Base-by-base conservation (phyloP, 805 yeast genomes). In the Candida insectalens region DNA sequence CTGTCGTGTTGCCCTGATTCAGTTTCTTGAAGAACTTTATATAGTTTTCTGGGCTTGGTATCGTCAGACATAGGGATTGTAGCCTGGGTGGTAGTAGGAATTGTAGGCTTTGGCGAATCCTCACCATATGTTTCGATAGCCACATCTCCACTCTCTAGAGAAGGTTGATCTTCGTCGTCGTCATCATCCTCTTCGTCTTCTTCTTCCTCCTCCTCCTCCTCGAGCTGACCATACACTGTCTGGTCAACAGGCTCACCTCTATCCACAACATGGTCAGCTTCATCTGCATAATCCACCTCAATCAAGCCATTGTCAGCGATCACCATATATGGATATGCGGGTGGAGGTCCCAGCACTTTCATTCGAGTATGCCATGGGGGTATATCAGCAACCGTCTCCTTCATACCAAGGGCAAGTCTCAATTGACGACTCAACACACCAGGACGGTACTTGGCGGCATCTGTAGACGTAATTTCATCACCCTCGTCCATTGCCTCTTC, bases 331-430 rank as follows among this genome's bases (percentile, higher is more conserved):
- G 77, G 77, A 55, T 84, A 88, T 14, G 85, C 67, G 0, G 95
- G 95, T 0, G 97, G 95, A 19, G 81, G 74, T 0, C 96, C 96
- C 10, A 71, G 46, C 36, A 69, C 63, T 34, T 67, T 67, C 83
- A 88, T 78, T 25, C 69, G 69, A 3, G 65, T 53, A 16, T 78
- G 65, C 96, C 96, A 89, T 0, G 96, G 95, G 10, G 23, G 23
- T 5, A 77, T 67, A 2, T 62, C 59, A 19, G 47, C 37, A 5
- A 40, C 37, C 3, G 30, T 16, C 3, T 15, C 19, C 6, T 33
- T 31, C 45, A 87, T 61, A 0, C 83, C 87, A 44, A 89, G 57
- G 0, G 95, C 95, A 2, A 60, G 56, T 29, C 77, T 55, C n/a
- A 89, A 62, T 15, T 67, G 69, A 4, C 53, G 45, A n/a, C 87